Percentiles rank a stretch among this genome's conserved stretches.
Evolutionary conservation across 1,284 basidiomycete species (phyloP).

Genomic region (Sporisorium exsertum): DNA sequence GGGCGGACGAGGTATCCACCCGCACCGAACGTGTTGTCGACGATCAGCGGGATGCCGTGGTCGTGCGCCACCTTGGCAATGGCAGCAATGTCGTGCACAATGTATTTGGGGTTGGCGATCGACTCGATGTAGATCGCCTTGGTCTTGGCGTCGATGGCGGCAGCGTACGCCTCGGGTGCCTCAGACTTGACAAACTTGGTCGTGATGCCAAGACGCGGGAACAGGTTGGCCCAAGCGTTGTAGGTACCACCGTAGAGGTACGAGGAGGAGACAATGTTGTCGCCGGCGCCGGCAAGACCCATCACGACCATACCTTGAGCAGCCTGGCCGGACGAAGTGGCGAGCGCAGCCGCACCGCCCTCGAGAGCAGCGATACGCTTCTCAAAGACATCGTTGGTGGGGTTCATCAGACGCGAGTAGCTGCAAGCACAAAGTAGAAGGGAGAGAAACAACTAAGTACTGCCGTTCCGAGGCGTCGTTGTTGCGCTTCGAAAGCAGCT

Average conservation of each 20-base stretch:
- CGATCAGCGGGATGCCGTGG: slow-evolving; percentile 80
- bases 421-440: slow-evolving; percentile 14
- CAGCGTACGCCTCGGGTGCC: slow-evolving; percentile 77
- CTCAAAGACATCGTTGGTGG: slow-evolving; percentile 87
- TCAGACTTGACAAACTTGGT: slow-evolving; percentile 80
- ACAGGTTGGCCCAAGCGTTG: slow-evolving; percentile 82
- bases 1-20: slow-evolving; percentile 81
- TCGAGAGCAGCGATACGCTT: slow-evolving; percentile 85
- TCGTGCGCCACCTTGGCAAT: slow-evolving; percentile 83
- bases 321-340: slow-evolving; percentile 81
- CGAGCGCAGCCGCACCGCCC: slow-evolving; percentile 83
- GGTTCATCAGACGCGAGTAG: slow-evolving; percentile 78
- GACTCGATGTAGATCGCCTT: slow-evolving; percentile 79
- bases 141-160: slow-evolving; percentile 71
- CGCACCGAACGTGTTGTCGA: slow-evolving; percentile 91
- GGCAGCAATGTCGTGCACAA: slow-evolving; percentile 78
- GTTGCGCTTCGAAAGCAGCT: background rate
- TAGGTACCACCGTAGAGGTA: slow-evolving; percentile 75
- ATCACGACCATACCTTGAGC: slow-evolving; percentile 81
- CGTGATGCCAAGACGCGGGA: slow-evolving; percentile 82
- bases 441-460: background rate
- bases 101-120: slow-evolving; percentile 85
- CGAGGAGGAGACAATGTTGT: slow-evolving; percentile 81
- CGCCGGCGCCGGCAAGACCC: slow-evolving; percentile 77
- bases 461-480: background rate